Percentiles rank a stretch among this genome's conserved stretches.
Evolutionary conservation across 1,139 yeast species (phyloP).

Genomic region (Sugiyamaella paludigena): DNA sequence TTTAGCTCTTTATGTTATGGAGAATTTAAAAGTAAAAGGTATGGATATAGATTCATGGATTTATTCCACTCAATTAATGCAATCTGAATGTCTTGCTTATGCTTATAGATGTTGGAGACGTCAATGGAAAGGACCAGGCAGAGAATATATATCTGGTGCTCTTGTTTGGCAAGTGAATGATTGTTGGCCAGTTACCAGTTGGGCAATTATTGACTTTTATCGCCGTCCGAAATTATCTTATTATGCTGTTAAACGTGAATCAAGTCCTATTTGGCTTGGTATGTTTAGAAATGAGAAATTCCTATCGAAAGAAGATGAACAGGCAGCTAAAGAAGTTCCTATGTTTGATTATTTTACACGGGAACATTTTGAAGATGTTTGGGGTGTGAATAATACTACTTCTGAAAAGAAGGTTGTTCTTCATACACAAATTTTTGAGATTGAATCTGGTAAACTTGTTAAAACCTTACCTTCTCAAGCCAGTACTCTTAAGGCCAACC

Average conservation of each 20-base stretch:
- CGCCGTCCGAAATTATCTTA: slow-evolving; percentile 46
- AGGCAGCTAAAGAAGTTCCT: slow-evolving; percentile 15
- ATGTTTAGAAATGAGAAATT: slow-evolving; percentile 36
- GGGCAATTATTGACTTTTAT: slow-evolving; percentile 48
- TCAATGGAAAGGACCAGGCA: slow-evolving; percentile 43
- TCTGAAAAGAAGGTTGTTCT: slow-evolving; percentile 32
- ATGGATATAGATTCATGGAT: slow-evolving; percentile 45
- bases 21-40: slow-evolving; percentile 40
- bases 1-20: slow-evolving; percentile 46
- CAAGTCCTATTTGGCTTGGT: slow-evolving; percentile 41
- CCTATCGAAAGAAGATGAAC: slow-evolving; percentile 12
- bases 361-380: slow-evolving; percentile 35
- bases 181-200: slow-evolving; percentile 51
- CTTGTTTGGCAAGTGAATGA: slow-evolving; percentile 54
- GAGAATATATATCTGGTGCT: slow-evolving; percentile 43
- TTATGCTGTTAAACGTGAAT: slow-evolving; percentile 48
- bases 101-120: slow-evolving; percentile 50
- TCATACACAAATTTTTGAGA: slow-evolving; percentile 38
- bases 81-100: slow-evolving; percentile 48
- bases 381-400: slow-evolving; percentile 44
- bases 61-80: slow-evolving; percentile 51
- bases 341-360: slow-evolving; percentile 16
- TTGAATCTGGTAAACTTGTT: slow-evolving; percentile 37
- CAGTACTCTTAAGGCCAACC: slow-evolving; percentile 37
- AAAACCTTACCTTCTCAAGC: slow-evolving; percentile 18